Base-by-base conservation (phyloP, 139 green algal species). In the Zygnema circumcarinatum region DNA sequence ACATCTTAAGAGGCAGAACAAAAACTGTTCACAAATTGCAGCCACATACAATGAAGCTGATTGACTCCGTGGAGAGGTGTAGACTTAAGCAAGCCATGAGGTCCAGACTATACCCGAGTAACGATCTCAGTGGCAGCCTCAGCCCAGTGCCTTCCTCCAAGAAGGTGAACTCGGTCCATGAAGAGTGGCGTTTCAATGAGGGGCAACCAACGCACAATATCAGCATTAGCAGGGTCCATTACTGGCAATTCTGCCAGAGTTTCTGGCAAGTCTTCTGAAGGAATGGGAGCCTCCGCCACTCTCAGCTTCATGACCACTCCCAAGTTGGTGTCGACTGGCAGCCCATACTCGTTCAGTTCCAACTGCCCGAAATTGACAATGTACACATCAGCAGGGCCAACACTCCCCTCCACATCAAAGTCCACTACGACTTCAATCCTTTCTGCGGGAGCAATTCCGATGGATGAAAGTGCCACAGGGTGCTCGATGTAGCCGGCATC, bases 391-490 rank as follows among this genome's bases (percentile, higher is more conserved):
- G 47, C 47, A 16, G 47, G 7, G 7, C 47, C 47, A 7, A 62
- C 47, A 16, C 47, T 62, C 7, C 47, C 47, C 16, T 62, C 16
- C 7, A 62, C 47, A 16, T 62, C 47, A 62, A 88, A 88, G 56
- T 87, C 81, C 1, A 87, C 53, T 29, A 87, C 31, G 2, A 87
- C 11, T 40, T 87, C 81, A 20, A 33, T 1, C 1, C 83, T 36
- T 75, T 88, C 83, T 1, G 33, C 83, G 2, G 83, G 83, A 3
- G 83, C 83, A 22, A 88, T 67, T 36, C 74, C 47, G 7, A 88
- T 21, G 74, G n/a, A n/a, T 29, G 20, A 38, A n/a, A 33, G 35
- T 32, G 39, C 2, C 1, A 89, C 84, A 1, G 81, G 81, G 20
- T 32, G 36, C 11, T 32, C 29, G 11, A 87, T 39, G 81, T 87